phyloP scores from a whole-genome alignment of 2,329 filamentous ascomycete species.

The Verticillium nonalfalfae region DNA sequence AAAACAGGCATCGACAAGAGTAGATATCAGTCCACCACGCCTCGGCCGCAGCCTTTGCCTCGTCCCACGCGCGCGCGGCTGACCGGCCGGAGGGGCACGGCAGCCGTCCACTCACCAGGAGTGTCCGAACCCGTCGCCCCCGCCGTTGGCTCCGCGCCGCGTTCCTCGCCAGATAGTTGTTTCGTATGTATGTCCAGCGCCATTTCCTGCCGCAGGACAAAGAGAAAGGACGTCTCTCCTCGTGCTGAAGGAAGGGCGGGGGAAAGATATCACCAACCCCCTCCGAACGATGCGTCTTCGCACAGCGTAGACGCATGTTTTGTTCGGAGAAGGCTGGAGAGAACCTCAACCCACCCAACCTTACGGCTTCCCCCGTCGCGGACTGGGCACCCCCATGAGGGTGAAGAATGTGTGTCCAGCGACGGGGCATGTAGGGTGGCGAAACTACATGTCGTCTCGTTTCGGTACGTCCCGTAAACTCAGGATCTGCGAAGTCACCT shows the following conservation, averaged over 20 bases:
- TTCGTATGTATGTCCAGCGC: background rate
- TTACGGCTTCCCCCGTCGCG: background rate
- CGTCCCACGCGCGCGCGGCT: background rate
- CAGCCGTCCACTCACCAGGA: background rate
- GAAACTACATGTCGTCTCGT: background rate
- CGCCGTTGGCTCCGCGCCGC: too few species aligned
- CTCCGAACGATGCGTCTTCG: background rate
- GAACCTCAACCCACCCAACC: background rate
- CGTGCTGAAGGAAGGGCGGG: background rate
- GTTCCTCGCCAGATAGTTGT: background rate
- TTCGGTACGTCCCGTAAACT: too few species aligned
- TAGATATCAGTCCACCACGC: background rate
- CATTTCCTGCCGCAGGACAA: background rate
- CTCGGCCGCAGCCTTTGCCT: background rate
- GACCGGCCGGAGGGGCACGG: too few species aligned
- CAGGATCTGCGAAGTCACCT: background rate
- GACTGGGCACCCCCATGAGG: too few species aligned
- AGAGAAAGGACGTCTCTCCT: background rate
- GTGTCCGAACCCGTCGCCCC: background rate
- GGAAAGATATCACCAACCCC: too few species aligned
- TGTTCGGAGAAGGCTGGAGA: background rate
- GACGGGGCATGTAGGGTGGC: background rate
- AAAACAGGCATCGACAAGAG: background rate
- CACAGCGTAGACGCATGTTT: background rate
- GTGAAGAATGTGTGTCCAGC: background rate